These are phyloP conservation scores for Candida piceae DNA, from an alignment of 805 yeast species.

Conservation along the genomic window DNA sequence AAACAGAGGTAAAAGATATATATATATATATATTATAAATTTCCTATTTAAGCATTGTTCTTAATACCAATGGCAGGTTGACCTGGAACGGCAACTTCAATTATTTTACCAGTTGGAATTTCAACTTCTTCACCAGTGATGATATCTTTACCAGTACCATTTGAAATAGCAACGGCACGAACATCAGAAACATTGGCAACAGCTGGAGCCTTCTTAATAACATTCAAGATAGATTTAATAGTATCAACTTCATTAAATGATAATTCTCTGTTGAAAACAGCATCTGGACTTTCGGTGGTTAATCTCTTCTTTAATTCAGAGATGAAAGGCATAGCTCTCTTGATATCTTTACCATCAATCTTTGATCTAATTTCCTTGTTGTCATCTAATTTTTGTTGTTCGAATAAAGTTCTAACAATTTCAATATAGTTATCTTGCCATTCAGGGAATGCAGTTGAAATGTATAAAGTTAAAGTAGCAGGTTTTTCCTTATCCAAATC, in stretches of 20 bases:
- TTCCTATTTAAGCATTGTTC: slow-evolving; percentile 37
- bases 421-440: slow-evolving; percentile 59
- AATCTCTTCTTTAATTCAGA: slow-evolving; percentile 80
- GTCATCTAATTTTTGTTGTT: slow-evolving; percentile 56
- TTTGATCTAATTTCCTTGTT: slow-evolving; percentile 57
- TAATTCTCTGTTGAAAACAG: slow-evolving; percentile 86
- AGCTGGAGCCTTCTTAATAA: slow-evolving; percentile 62
- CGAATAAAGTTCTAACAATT: slow-evolving; percentile 73
- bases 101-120: slow-evolving; percentile 59
- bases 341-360: slow-evolving; percentile 80
- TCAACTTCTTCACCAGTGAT: slow-evolving; percentile 66
- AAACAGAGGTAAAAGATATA: too few species aligned
- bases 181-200: slow-evolving; percentile 50
- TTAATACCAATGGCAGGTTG: slow-evolving; percentile 79
- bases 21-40: too few species aligned
- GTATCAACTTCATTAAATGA: slow-evolving; percentile 73
- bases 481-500: slow-evolving; percentile 76
- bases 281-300: slow-evolving; percentile 59
- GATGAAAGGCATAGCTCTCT: slow-evolving; percentile 97
- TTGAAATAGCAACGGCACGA: slow-evolving; percentile 56
- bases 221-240: slow-evolving; percentile 49
- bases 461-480: slow-evolving; percentile 62
- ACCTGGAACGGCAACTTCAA: slow-evolving; percentile 88
- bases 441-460: slow-evolving; percentile 75
- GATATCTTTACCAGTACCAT: slow-evolving; percentile 65